Evolutionary conservation across 164 flowering plant genomes (phyloP), one percentile per base, ranked within the genome.

Genomic region (Piper longum): DNA sequence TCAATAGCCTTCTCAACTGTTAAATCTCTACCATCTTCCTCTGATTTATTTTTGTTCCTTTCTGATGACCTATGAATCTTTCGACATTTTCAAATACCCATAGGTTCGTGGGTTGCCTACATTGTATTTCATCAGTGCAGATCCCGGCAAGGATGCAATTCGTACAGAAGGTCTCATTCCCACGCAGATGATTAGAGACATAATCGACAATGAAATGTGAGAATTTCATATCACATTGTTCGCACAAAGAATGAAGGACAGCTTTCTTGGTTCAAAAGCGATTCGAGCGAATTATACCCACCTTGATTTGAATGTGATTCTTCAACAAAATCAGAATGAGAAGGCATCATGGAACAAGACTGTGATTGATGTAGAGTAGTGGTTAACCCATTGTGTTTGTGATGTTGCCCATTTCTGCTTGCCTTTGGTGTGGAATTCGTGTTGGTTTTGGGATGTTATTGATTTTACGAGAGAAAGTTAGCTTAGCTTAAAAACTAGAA

Each of bases 61-160:
- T 8, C 60, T 57, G 36, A 26, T 2, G 19, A 26, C 11, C 59
- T 57, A 4, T 18, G 17, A 55, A 48, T 16, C 39, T 11, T 8
- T 19, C 13, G 18, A 18, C 19, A 16, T 60, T 45, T 18, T 26
- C 36, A 26, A 26, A 26, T 58, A 5, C 11, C 43, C 12, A 44
- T 84, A 93, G 98, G 97, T 93, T 18, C 79, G 96, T 43, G 98
- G 97, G n/a, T 72, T 93, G 72, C 98, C 98, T 4, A 93, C 98
- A 17, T 39, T 89, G 72, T 80, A 79, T 62, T 89, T 93, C 78
- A 77, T 89, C 66, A 88, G 96, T 73, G 90, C 97, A 0, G 85
- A 89, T 76, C 84, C 89, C 62, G 81, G 63, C 14, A 93, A 88
- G 73, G 86, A 86, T 56, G 97, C 95, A 2, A 84, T 93, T 55